Base-by-base conservation (phyloP, 768 basidiomycete genomes). In the Xerocomellus chrysenteron region DNA sequence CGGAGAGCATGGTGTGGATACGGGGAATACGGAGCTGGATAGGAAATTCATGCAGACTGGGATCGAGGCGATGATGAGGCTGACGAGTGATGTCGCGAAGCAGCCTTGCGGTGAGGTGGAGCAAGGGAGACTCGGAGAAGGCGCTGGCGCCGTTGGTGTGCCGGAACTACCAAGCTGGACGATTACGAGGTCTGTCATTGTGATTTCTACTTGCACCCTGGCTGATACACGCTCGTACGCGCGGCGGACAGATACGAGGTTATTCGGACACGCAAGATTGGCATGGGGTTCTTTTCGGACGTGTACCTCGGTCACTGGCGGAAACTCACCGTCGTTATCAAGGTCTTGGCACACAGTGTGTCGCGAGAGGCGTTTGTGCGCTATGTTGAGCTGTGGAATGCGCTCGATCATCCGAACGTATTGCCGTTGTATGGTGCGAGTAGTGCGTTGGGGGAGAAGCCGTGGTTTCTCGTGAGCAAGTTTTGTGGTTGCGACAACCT, bases 241-340 rank as follows among this genome's bases (percentile, higher is more conserved):
- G 9, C 30, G 49, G 17, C 60, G 49, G 60, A 48, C 47, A 83
- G 83, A 50, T 90, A 88, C 63, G 92, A 94, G 72, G 81, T 93
- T 35, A 85, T 87, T 54, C 80, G 83, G 3, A 86, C 86, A 37
- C 74, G 77, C 54, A 81, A 83, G 67, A 84, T 94, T 55, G 87
- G 90, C 5, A 64, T 83, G 19, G 90, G 91, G 0, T 86, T 82
- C 71, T 90, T 91, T 73, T 87, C 87, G 13, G 82, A 87, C 52
- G 89, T 93, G 8, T 92, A 87, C 70, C 76, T 78, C n/a, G 92
- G 90, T 0, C 79, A 72, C 12, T 94, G 92, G 90, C 77, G 82
- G 36, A 80, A 77, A 4, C 76, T 78, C 21, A 75, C 76, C 0
- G 90, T 91, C 8, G 86, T 88, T 4, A 79, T 91, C 76, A 92